Evolutionary conservation across 495 filamentous ascomycete genomes (phyloP).

Genomic region (Immersiella caudata): DNA sequence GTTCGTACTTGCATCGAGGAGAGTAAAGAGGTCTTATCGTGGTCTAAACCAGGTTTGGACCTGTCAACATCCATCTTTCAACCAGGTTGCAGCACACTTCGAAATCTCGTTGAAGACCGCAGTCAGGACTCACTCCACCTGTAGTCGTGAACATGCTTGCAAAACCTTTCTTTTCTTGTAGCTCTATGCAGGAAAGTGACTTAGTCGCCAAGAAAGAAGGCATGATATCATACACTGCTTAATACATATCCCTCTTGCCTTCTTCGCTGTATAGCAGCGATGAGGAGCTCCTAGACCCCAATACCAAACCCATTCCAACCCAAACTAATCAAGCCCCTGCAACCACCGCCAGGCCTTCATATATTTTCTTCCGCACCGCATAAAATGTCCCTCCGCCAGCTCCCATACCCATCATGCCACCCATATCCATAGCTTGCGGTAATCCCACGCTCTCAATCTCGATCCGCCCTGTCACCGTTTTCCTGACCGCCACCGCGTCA

Average conservation of each 20-base stretch:
- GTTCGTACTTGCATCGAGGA: too few species aligned
- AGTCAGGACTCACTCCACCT: too few species aligned
- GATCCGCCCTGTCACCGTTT: conserved; percentile 81
- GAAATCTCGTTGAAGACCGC: too few species aligned
- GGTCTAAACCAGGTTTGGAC: too few species aligned
- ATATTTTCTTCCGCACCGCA: conserved; percentile 39
- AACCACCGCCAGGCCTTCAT: conserved; percentile 42
- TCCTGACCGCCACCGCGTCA: conserved; percentile 82
- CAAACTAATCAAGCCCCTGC: conserved; percentile 29
- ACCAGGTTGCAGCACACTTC: too few species aligned
- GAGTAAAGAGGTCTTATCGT: too few species aligned
- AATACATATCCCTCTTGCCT: neutral
- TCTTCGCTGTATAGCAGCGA: neutral
- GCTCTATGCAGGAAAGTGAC: too few species aligned
- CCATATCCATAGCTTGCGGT: conserved; percentile 41
- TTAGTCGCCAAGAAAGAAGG: too few species aligned
- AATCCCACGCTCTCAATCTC: conserved; percentile 82
- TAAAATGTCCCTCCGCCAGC: conserved; percentile 33
- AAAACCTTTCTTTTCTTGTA: too few species aligned
- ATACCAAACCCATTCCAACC: neutral
- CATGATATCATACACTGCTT: neutral
- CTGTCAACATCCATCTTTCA: too few species aligned
- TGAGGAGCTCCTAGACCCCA: neutral
- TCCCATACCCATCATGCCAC: conserved; percentile 4
- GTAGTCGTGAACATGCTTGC: too few species aligned